Evolutionary conservation across 371 early-diverging fungal genomes (phyloP).

Genomic region (Blakeslea trispora): DNA sequence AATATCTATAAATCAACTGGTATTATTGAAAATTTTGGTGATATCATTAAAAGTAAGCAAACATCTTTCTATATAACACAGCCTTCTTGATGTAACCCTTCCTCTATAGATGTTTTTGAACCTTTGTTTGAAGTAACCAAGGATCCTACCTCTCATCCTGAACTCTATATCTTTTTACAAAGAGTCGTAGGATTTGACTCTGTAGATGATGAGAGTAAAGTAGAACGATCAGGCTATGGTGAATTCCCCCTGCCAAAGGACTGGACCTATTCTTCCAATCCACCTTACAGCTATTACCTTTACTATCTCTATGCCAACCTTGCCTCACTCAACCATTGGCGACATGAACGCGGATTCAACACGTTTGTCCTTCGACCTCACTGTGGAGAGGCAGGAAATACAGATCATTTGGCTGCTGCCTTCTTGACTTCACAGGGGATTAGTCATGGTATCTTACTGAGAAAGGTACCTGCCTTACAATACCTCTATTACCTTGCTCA

Average conservation of each 20-base stretch:
- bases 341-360: conserved; percentile 81
- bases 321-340: conserved; percentile 84
- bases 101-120: conserved; percentile 61
- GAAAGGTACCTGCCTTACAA: conserved; percentile 97
- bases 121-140: conserved; percentile 94
- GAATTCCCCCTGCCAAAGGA: conserved; percentile 85
- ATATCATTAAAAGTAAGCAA: conserved; percentile 71
- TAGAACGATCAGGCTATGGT: conserved; percentile 79
- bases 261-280: conserved; percentile 84
- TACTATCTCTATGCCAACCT: conserved; percentile 97
- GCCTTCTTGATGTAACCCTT: no score
- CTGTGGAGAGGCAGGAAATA: conserved; percentile 97
- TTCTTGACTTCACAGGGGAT: conserved; percentile 93
- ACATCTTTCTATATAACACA: no score
- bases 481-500: conserved; percentile 96
- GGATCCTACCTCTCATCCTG: conserved; percentile 83
- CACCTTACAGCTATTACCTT: conserved; percentile 96
- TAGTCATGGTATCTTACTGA: conserved; percentile 94
- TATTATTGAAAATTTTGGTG: conserved; percentile 76
- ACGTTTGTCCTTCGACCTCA: conserved; percentile 97
- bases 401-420: conserved; percentile 93
- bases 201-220: conserved; percentile 97
- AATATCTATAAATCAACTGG: conserved; percentile 81
- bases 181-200: conserved; percentile 96
- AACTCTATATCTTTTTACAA: conserved; percentile 92